A percentile compares a stretch with the other conserved stretches of the same genome.
Evolutionary conservation across 2,329 filamentous ascomycete species (phyloP).

Genomic region (Alternaria incomplexa): DNA sequence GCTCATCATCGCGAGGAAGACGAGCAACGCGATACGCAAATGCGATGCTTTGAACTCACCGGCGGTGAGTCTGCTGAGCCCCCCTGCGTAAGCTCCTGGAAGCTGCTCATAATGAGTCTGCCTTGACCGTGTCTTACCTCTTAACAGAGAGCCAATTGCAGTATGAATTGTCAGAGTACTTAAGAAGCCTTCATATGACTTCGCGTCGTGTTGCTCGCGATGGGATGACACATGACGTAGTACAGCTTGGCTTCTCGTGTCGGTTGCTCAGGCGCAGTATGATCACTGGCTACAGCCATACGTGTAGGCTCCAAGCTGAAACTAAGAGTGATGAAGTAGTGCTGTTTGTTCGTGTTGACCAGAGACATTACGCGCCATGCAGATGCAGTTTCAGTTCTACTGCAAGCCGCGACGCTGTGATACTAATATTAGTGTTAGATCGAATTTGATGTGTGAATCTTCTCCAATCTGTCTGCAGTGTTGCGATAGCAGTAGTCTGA

Average conservation of each 20-base stretch:
- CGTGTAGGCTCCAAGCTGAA: not conserved
- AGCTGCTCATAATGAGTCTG: not conserved
- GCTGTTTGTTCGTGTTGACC: not conserved
- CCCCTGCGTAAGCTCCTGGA: not conserved
- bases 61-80: not conserved
- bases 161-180: conserved; percentile 7
- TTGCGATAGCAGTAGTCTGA: not conserved
- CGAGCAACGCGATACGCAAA: not conserved
- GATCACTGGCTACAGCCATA: not conserved
- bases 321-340: not conserved
- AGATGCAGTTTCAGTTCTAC: not conserved
- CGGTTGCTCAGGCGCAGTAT: not conserved
- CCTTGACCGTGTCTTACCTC: not conserved
- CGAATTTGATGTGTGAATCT: not conserved
- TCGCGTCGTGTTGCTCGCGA: conserved; percentile 27
- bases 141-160: not conserved
- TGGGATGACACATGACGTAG: not conserved
- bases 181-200: conserved; percentile 30
- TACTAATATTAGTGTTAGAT: not conserved
- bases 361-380: not conserved
- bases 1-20: not conserved
- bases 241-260: conserved; percentile 1
- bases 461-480: not conserved
- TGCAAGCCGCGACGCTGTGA: not conserved
- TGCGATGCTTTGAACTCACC: not conserved